Evolutionary conservation across 1,284 basidiomycete genomes (phyloP), one percentile per base, ranked within the genome.

Genomic region (Neonothopanus nambi): DNA sequence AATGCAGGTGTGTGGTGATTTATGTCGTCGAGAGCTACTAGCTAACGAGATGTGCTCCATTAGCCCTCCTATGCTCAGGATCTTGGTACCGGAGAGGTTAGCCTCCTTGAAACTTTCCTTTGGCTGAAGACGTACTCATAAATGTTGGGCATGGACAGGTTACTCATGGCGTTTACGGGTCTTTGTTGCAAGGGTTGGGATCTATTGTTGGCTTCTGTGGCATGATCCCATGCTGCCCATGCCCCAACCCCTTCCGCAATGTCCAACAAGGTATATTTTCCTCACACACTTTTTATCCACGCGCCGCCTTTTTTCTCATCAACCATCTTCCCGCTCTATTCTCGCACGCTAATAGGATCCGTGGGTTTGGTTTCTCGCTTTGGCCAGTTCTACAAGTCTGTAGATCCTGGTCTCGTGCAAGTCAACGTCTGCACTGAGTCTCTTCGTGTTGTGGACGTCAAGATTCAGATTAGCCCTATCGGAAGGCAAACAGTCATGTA

Each of bases 361-460:
- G 94, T 97, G 59, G 95, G 95, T 52, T 80, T 98, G 51, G 85
- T 98, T 64, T 85, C 88, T 46, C 87, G 94, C 52, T 97, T 97
- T 67, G 94, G 95, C 54, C 83, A 95, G 68, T 97, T 96, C 79
- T 95, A 95, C 84, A 91, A 90, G 69, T 86, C 90, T 5, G 94
- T 96, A 59, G 95, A 98, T 68, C 95, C 95, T 1, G 95, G 95
- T 61, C 81, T 98, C 20, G 87, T 90, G 49, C 84, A 93, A 63
- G 87, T 98, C 69, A 98, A 98, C 67, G 91, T 95, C 54, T 96
- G 93, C 78, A 91, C 91, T 7, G 95, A 98, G 69, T 78, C 79
- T 1, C 78, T 95, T 38, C 83, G 85, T 52, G 70, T 90, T 46
- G 93, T 95, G 57, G 93, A 97, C 63, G 95, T 98, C 69, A 95